Percentiles rank a stretch among this genome's conserved stretches.
Evolutionary conservation across 148 eudicot genomes (phyloP).

Genomic region (Bassia scoparia): DNA sequence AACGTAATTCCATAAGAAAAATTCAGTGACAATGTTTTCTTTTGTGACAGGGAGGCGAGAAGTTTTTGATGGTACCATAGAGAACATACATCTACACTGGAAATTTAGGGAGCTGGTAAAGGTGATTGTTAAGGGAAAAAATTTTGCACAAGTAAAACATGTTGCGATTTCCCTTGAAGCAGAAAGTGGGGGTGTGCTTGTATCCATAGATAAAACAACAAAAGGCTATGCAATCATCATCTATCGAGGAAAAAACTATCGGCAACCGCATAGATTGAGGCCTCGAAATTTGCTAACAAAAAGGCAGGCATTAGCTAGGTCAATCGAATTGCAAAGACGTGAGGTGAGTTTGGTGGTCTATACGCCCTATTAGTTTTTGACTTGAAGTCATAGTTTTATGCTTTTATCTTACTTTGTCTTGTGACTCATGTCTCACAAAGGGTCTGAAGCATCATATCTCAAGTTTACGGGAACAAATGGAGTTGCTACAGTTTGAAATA

Average conservation of each 20-base stretch:
- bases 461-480: constrained; percentile 50
- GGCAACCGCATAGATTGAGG: constrained; percentile 48
- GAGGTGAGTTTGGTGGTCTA: constrained; percentile 45
- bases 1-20: not conserved
- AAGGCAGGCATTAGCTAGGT: constrained; percentile 91
- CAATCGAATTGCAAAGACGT: constrained; percentile 87
- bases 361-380: not conserved
- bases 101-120: constrained; percentile 83
- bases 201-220: constrained; percentile 66
- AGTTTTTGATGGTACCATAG: constrained; percentile 74
- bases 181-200: constrained; percentile 82
- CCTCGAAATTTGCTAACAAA: constrained; percentile 69
- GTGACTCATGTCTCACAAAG: constrained; percentile 34
- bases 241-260: constrained; percentile 94
- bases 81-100: constrained; percentile 93
- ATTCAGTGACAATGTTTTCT: constrained; percentile 14
- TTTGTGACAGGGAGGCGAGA: constrained; percentile 62
- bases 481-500: constrained; percentile 60
- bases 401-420: not conserved
- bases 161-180: constrained; percentile 76
- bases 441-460: constrained; percentile 76
- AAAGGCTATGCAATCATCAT: constrained; percentile 72
- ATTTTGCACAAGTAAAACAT: constrained; percentile 66
- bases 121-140: constrained; percentile 60
- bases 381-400: not conserved